Evolutionary conservation across 371 early-diverging fungal species (phyloP).

Genomic region (Capniomyces stellatus): DNA sequence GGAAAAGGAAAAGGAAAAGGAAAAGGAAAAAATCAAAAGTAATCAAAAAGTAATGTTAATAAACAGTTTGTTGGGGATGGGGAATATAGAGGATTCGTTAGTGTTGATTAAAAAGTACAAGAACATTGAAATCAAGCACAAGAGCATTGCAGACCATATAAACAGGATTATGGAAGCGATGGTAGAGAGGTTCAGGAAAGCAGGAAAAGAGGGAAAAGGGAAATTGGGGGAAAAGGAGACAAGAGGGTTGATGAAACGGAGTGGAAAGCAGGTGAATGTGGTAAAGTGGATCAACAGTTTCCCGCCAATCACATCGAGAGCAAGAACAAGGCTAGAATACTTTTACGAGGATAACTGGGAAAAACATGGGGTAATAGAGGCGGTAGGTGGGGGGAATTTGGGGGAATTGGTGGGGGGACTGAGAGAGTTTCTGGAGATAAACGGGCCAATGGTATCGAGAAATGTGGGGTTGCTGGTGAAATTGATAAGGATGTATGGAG

Average conservation of each 20-base stretch:
- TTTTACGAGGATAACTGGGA: not conserved
- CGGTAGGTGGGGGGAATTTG: not conserved
- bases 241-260: not conserved
- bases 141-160: slow-evolving; percentile 11
- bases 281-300: not conserved
- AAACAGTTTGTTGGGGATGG: slow-evolving; percentile 15
- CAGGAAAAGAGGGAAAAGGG: not conserved
- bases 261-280: not conserved
- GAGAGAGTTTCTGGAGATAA: not conserved
- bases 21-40: slow-evolving; percentile 10
- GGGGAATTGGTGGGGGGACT: not conserved
- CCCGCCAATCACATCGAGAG: not conserved
- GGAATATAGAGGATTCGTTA: slow-evolving; percentile 10
- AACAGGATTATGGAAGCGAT: not conserved
- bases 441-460: not conserved
- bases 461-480: not conserved
- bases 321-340: not conserved
- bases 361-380: not conserved
- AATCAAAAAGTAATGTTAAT: slow-evolving; percentile 7
- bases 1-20: slow-evolving; percentile 3
- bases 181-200: not conserved
- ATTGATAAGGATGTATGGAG: not conserved
- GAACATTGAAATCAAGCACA: slow-evolving; percentile 10
- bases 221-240: not conserved
- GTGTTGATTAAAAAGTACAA: slow-evolving; percentile 13